phyloP scores from a whole-genome alignment of 768 basidiomycete species.

The Tylopilus rubrobrunneus region DNA sequence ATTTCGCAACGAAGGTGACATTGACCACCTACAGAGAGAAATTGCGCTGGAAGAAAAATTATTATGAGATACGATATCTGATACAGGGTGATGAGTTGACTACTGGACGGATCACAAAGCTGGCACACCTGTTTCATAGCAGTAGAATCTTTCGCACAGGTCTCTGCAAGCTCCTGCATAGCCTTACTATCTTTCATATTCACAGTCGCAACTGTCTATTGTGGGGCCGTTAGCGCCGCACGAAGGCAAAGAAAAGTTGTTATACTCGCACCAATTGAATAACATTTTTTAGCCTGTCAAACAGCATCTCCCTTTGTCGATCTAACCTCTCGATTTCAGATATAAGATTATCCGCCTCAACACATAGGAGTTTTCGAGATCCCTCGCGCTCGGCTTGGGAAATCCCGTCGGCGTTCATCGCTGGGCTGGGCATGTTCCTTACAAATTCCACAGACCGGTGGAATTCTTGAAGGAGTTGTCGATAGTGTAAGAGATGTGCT shows the following conservation, averaged over 20 bases:
- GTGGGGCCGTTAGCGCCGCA: background rate
- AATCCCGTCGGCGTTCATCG: constrained; percentile 30
- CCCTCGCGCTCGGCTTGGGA: constrained; percentile 17
- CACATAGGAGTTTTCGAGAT: constrained; percentile 28
- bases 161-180: constrained; percentile 1
- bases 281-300: constrained; percentile 21
- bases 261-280: constrained; percentile 19
- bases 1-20: background rate
- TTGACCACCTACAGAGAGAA: constrained; percentile 26
- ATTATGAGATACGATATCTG: constrained; percentile 52
- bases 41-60: constrained; percentile 53
- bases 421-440: constrained; percentile 45
- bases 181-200: constrained; percentile 45
- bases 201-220: constrained; percentile 52
- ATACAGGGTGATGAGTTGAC: constrained; percentile 11
- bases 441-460: constrained; percentile 48
- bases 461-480: constrained; percentile 52
- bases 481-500: constrained; percentile 52
- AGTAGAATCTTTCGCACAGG: constrained; percentile 4
- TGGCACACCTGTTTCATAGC: constrained; percentile 22
- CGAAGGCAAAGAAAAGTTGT: background rate
- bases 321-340: constrained; percentile 47
- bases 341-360: constrained; percentile 45
- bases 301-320: constrained; percentile 21
- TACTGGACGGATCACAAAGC: background rate